These are phyloP conservation scores for Castanopsis chinensis DNA, from an alignment of 306 rosid species.

Conservation along the genomic window DNA sequence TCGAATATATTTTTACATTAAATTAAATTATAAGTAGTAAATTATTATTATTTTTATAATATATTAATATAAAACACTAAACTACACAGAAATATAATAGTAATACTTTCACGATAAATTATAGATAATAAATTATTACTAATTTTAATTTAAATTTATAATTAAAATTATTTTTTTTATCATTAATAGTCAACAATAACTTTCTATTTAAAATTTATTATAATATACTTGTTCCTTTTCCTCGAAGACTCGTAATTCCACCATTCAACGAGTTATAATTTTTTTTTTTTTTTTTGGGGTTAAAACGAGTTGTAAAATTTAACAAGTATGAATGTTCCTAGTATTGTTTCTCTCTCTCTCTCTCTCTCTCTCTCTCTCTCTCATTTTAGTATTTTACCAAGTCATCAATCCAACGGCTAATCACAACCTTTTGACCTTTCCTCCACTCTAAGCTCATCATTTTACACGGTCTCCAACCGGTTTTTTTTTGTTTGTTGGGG, in stretches of 20 bases:
- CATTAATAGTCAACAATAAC: accelerated
- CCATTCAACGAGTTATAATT: no score
- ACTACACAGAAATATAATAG: accelerated
- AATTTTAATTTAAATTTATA: accelerated
- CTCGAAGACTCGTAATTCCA: no score
- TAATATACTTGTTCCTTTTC: no score
- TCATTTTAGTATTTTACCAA: neutral
- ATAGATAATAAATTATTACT: accelerated
- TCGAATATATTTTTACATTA: accelerated
- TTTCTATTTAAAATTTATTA: accelerated
- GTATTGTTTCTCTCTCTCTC: neutral
- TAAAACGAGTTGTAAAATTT: no score
- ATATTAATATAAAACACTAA: accelerated
- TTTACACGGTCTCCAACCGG: constrained; percentile 28
- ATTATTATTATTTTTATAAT: accelerated
- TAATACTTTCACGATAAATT: accelerated
- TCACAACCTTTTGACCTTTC: constrained; percentile 59
- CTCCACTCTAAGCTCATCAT: constrained; percentile 14
- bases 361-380: neutral
- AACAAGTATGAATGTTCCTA: no score
- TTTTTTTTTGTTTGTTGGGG: constrained; percentile 21
- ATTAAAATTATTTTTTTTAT: accelerated
- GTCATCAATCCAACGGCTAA: constrained; percentile 70
- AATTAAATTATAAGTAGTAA: accelerated
- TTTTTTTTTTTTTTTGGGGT: no score